Evolutionary conservation across 352 stramenopile species (phyloP), one percentile per base, ranked within the genome.

Genomic region (Phytopythium mirpurense): DNA sequence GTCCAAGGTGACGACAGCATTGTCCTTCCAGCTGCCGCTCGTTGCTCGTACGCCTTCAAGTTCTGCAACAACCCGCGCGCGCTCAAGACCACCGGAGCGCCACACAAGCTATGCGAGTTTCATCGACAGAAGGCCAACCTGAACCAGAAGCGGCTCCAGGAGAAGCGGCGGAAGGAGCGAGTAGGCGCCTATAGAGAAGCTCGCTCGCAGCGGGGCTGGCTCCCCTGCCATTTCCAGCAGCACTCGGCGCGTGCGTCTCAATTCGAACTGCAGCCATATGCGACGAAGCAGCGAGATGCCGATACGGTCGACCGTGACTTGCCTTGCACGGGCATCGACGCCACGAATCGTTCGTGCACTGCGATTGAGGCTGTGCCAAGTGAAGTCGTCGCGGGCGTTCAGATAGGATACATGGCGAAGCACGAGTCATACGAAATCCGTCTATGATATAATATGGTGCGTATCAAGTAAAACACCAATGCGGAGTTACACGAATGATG

Each of bases 91-190:
- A 72, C 61, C 0, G 69, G 69, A 0, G 60, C 63, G 14, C 42
- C 73, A 15, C 69, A 79, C 56, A 66, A 65, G 21, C 59, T 73
- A 24, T 79, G 69, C 41, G 63, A 79, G 21, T 50, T 63, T 32
- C 69, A 79, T 44, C 69, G 69, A 1, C 45, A 61, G 31, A 68
- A 74, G 37, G 69, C 69, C 26, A 79, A 79, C 42, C 46, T 60
- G 18, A 70, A 76, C 43, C 69, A 79, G 56, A 62, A 70, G 29
- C 57, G 65, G 35, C 61, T 70, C n/a, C 54, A 71, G 47, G 51
- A 63, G 43, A 60, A 53, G 18, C 46, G 19, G 2, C 35, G 31
- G 14, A 49, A 57, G 15, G 34, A 51, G 38, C 51, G 19, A 37
- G 1, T 5, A 10, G 26, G 2, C 5, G 43, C 26, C 1, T 8